Base-by-base conservation (phyloP, 441 rosid genomes). In the Breynia disticha region DNA sequence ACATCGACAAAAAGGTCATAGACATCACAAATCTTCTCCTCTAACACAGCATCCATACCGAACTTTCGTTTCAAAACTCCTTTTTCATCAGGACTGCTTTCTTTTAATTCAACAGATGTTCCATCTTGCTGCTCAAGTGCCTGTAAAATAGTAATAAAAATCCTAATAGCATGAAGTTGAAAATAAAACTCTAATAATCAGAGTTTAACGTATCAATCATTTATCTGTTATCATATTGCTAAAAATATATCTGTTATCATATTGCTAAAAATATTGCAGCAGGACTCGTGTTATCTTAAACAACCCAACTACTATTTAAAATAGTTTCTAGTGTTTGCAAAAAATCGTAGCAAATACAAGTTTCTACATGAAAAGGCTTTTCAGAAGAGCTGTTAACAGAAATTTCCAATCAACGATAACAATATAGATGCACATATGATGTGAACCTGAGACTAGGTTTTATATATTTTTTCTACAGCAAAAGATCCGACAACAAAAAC, bases 1-100 rank as follows among this genome's bases (percentile, higher is more conserved):
- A 93, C 99, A 69, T 93, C 96, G 70, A 84, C 78, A 72, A 72
- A 93, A 70, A 88, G 89, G 70, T 93, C 98, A 76, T 93, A 89
- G 53, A 89, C 97, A 62, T 82, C 93, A 76, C 96, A 86, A 66
- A 93, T 69, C 76, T 76, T 93, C 67, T 89, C 95, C 82, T 93
- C 97, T 79, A 86, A 45, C 28, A 72, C 73, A 16, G 76, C 57
- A 57, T 89, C 96, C 86, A 93, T 81, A 68, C 75, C 74, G 58
- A 76, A 74, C 63, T 76, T 89, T 66, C 71, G 78, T 66, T 74
- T 77, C 19, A 57, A 42, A 45, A 63, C 57, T 60, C 72, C 73
- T 68, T 75, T 84, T 62, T 60, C 81, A 55, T 75, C 77, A 32
- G 75, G 19, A 54, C 65, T 74, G 50, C 9, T 54, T 67, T 81